phyloP scores from a whole-genome alignment of 164 flowering plant genomes.

The Santalum album region DNA sequence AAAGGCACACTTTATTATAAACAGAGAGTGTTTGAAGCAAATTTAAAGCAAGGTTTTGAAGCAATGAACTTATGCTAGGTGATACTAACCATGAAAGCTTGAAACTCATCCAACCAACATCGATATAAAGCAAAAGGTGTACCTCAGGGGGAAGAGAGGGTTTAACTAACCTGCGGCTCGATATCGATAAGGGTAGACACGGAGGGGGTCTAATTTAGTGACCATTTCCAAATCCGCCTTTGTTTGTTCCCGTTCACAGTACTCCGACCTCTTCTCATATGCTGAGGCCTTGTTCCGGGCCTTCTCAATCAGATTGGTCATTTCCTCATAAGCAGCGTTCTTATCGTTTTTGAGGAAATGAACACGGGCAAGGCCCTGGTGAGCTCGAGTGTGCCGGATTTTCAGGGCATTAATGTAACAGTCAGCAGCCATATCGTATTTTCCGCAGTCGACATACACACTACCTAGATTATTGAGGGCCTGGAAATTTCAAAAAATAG shows the following conservation, averaged over 20 bases:
- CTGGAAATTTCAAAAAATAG: constrained; percentile 24
- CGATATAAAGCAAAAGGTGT: no score
- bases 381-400: constrained; percentile 90
- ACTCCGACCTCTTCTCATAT: constrained; percentile 96
- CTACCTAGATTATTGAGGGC: constrained; percentile 98
- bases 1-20: no score
- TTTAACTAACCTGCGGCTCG: constrained; percentile 94
- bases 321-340: constrained; percentile 79
- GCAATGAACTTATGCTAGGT: no score
- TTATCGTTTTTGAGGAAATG: constrained; percentile 68
- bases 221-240: constrained; percentile 91
- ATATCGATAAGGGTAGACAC: constrained; percentile 95
- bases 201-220: constrained; percentile 81
- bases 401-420: constrained; percentile 92
- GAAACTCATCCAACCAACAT: no score
- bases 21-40: no score
- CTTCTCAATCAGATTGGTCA: constrained; percentile 86
- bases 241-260: constrained; percentile 82
- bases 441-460: constrained; percentile 76
- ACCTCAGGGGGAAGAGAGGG: no score
- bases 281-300: constrained; percentile 94
- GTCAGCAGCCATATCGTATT: constrained; percentile 81
- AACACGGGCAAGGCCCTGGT: constrained; percentile 97
- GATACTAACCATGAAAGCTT: no score
- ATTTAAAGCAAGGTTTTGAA: no score